Conservation (phyloP, 805 yeast species). For the Yamadazyma kitorensis region DNA sequence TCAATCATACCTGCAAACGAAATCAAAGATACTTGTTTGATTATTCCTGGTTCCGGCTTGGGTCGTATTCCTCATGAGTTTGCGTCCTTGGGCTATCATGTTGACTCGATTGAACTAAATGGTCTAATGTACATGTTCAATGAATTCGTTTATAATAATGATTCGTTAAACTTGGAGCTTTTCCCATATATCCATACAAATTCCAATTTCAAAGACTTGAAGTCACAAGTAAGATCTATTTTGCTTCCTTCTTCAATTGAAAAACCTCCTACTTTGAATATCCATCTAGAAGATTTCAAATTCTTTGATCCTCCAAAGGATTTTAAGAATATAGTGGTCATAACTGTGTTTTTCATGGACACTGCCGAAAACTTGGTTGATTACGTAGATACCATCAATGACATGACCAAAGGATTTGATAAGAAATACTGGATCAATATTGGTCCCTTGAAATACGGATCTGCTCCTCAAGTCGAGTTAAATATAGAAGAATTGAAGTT, state of each 20-base stretch:
- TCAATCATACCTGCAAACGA: conserved; percentile 25
- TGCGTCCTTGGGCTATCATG: conserved; percentile 42
- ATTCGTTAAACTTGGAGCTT: conserved; percentile 19
- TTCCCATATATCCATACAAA: conserved; percentile 60
- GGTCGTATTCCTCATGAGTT: conserved; percentile 75
- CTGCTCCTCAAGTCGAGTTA: conserved; percentile 74
- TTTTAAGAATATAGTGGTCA: conserved; percentile 51
- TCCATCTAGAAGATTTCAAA: conserved; percentile 64
- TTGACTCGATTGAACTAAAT: conserved; percentile 75
- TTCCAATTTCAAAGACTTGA: conserved; percentile 55
- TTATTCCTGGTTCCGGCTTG: conserved; percentile 87
- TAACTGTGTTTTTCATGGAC: conserved; percentile 79
- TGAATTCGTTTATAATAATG: conserved; percentile 46
- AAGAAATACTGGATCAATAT: conserved; percentile 80
- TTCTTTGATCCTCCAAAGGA: conserved; percentile 34
- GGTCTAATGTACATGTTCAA: conserved; percentile 73
- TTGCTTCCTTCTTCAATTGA: conserved; percentile 21
- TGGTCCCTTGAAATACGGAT: conserved; percentile 93
- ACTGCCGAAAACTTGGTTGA: conserved; percentile 85
- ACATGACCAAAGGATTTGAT: conserved; percentile 18
- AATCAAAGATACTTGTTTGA: conserved; percentile 43
- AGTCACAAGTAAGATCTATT: conserved; percentile 50
- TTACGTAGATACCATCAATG: conserved; percentile 64
- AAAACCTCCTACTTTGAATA: conserved; percentile 47
- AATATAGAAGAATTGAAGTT: conserved; percentile 62